These are phyloP conservation scores for Linaria vulgaris DNA, from an alignment of 257 asterid species.

Conservation along the genomic window DNA sequence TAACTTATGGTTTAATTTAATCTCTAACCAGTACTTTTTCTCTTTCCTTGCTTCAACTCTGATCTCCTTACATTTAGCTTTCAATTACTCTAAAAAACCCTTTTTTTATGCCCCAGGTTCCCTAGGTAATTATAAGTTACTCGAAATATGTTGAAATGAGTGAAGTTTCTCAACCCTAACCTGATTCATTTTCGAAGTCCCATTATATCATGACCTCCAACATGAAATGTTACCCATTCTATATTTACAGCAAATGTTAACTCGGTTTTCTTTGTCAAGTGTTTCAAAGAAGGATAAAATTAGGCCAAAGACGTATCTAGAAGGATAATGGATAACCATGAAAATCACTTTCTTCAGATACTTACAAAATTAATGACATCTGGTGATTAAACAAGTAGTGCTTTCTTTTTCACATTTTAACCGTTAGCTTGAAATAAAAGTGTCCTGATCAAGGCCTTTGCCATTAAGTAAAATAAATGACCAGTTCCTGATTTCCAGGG, in stretches of 20 bases:
- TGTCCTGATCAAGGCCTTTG: background rate
- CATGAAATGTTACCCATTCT: background rate
- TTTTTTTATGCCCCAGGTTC: background rate
- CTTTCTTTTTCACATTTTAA: background rate
- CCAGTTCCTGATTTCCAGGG: background rate
- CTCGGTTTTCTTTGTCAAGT: background rate
- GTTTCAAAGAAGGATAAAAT: background rate
- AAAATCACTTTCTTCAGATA: too few relatives aligned
- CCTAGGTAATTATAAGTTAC: background rate
- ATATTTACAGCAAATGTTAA: background rate
- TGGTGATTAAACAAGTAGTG: too few relatives aligned
- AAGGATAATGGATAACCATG: background rate
- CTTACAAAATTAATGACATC: too few relatives aligned
- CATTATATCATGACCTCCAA: background rate
- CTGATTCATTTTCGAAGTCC: background rate
- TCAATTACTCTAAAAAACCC: background rate
- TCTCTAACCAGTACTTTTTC: background rate
- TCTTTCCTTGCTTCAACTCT: slow-evolving; percentile 4
- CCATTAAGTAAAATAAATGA: background rate
- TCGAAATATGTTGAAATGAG: slow-evolving; percentile 5
- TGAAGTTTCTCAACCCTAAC: too few relatives aligned
- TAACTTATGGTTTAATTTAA: too few relatives aligned
- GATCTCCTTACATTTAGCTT: background rate
- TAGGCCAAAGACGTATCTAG: background rate
- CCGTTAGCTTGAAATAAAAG: background rate